A percentile compares a stretch with the other conserved stretches of the same genome.
Evolutionary conservation across 176 grass and related monocot genomes (phyloP).

Genomic region (Juncus inflexus): DNA sequence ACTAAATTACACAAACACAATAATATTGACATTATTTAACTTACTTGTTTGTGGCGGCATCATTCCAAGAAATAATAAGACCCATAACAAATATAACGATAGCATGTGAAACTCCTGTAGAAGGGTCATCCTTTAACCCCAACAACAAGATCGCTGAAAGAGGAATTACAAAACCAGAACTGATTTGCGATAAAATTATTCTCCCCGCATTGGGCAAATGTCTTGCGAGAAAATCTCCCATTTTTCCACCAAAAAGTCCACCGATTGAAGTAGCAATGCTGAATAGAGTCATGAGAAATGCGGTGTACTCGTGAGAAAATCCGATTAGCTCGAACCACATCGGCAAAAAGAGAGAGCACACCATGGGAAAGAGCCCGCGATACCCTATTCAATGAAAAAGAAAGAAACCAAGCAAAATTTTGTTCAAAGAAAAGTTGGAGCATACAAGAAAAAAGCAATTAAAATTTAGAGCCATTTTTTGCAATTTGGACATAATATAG

Average conservation of each 20-base stretch:
- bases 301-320: slow-evolving; percentile 55
- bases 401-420: no score
- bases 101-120: slow-evolving; percentile 33
- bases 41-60: slow-evolving; percentile 55
- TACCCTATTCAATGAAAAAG: slow-evolving; percentile 12
- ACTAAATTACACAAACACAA: no score
- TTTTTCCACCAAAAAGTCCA: slow-evolving; percentile 48
- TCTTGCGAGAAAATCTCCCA: slow-evolving; percentile 49
- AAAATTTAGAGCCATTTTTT: no score
- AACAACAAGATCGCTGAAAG: slow-evolving; percentile 60
- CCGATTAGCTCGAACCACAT: slow-evolving; percentile 88
- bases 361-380: slow-evolving; percentile 57
- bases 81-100: slow-evolving; percentile 49
- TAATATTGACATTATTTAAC: neutral
- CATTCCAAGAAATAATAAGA: slow-evolving; percentile 52
- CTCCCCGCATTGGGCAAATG: slow-evolving; percentile 47
- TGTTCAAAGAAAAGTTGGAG: no score
- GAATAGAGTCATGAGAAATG: slow-evolving; percentile 56
- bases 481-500: no score
- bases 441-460: no score
- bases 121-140: slow-evolving; percentile 38
- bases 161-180: slow-evolving; percentile 52
- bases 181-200: slow-evolving; percentile 70
- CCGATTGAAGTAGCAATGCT: slow-evolving; percentile 49
- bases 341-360: slow-evolving; percentile 56